Evolutionary conservation across 192 early-diverging fungal species (phyloP), one percentile per base, ranked within the genome.

Genomic region (Glomus cerebriforme): DNA sequence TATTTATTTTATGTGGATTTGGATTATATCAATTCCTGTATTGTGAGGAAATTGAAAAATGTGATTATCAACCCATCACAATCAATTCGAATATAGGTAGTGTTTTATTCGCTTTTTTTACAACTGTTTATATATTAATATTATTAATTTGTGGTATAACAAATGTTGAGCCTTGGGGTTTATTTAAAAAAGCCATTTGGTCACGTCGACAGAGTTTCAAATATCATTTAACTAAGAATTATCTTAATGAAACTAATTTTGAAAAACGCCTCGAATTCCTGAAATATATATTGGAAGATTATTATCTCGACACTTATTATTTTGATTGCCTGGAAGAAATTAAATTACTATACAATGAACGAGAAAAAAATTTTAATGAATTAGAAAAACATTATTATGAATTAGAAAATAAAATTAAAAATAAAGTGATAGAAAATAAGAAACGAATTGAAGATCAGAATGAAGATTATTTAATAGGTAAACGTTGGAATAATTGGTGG

Each of bases 271-370:
- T 67, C 4, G 26, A 67, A 32, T 1, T 67, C 6, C 31, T 67
- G 7, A 26, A 67, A 67, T 4, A 3, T 0, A 8, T 67, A 7
- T 15, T 67, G 0, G 15, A 67, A 67, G 65, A 67, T 15, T 67
- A 67, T 67, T 67, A 67, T 67, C 0, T 67, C n/a, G 65, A 67
- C 4, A 1, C 65, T 7, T 67, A 67, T 32, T 67, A 67, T 15
- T 29, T 67, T n/a, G 65, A 67, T 1, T 1, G 4, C 7, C 15
- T 67, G 27, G 29, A 67, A 15, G 8, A 10, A 32, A 67, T 26
- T 3, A n/a, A 31, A 8, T 10, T 31, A 34, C 65, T 22, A 31
- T 67, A 67, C 29, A 0, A 31, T 31, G 1, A 1, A 31, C n/a
- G 29, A 26, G 65, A 67, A 34, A 34, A 0, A 67, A 22, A 26